Evolutionary conservation across 23 red algal genomes (phyloP), one percentile per base, ranked within the genome.

Genomic region (Gracilaria domingensis): DNA sequence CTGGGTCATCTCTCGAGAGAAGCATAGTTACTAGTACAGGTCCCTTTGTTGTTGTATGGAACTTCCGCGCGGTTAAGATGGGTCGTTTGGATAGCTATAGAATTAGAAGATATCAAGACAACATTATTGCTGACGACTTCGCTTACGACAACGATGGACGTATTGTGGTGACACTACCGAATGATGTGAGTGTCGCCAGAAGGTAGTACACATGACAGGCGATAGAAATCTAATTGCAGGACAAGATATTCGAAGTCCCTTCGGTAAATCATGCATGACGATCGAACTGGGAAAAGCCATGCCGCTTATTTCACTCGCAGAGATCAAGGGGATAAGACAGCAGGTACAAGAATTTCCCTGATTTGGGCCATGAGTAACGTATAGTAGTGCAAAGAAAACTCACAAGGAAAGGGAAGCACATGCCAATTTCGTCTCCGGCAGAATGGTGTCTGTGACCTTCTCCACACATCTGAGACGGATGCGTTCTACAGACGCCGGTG

Each of bases 91-190:
- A 91, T 28, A 73, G 66, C 29, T 96, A 96, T 42, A 57, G 61
- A 24, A 91, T 96, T 44, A 84, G 66, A 77, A 78, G 94, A 25
- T 96, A 91, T 69, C 58, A 84, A 34, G 94, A 96, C 74, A 86
- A 91, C 29, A 88, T 96, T 42, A 81, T 96, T n/a, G 94, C 94
- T 30, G 94, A 96, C 71, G 76, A 96, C 20, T 96, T 96, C 48
- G 88, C 94, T 8, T 96, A 81, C 66, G 72, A 86, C 17, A 77
- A 92, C 51, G 86, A 91, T 61, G 87, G 86, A 18, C 82, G 85
- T 23, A 96, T 96, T 83, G 89, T 96, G 1, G 66, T 91, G 44
- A 82, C 81, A 23, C 51, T 96, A 53, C 94, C 94, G 0, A 88
- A 96, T 85, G 80, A 96, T 79, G 94, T 96, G 26, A 92, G 50